These are phyloP conservation scores for Orbilia quercus DNA, from an alignment of 2,329 filamentous ascomycete genomes.

Conservation along the genomic window DNA sequence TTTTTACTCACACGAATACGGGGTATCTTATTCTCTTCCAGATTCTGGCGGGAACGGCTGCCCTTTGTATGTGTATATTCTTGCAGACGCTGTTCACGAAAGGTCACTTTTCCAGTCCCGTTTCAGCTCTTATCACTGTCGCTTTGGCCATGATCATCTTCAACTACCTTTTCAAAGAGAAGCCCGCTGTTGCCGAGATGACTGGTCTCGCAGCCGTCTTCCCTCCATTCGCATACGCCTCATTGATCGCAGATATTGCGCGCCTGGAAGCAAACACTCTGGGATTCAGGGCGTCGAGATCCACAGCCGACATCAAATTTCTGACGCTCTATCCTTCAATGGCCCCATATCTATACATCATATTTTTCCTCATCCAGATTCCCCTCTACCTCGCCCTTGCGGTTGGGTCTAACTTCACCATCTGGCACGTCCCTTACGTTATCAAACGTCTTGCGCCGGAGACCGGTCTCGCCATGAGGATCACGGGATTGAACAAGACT, in stretches of 20 bases:
- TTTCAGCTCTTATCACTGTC: constrained; percentile 77
- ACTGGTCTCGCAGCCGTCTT: constrained; percentile 80
- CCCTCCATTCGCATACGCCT: constrained; percentile 87
- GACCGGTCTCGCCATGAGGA: constrained; percentile 71
- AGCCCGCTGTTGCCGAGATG: constrained; percentile 66
- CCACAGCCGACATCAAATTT: constrained; percentile 71
- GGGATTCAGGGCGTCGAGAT: constrained; percentile 69
- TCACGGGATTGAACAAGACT: constrained; percentile 80
- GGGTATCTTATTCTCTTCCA: constrained; percentile 71
- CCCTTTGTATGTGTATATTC: constrained; percentile 83
- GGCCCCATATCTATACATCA: constrained; percentile 60
- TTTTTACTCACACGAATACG: constrained; percentile 65
- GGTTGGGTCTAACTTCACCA: constrained; percentile 79
- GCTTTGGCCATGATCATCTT: constrained; percentile 80
- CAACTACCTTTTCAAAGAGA: constrained; percentile 72
- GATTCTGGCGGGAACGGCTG: constrained; percentile 77
- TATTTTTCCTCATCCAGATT: constrained; percentile 83
- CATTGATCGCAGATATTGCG: constrained; percentile 80
- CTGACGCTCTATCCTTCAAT: constrained; percentile 80
- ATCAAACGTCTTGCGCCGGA: constrained; percentile 59
- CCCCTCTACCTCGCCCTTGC: constrained; percentile 80
- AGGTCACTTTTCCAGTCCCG: constrained; percentile 86
- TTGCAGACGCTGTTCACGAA: constrained; percentile 86
- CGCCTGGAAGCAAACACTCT: constrained; percentile 74
- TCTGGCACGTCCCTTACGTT: constrained; percentile 64